Evolutionary conservation across 108 stramenopile species (phyloP).

Genomic region (Fragilaria radians): DNA sequence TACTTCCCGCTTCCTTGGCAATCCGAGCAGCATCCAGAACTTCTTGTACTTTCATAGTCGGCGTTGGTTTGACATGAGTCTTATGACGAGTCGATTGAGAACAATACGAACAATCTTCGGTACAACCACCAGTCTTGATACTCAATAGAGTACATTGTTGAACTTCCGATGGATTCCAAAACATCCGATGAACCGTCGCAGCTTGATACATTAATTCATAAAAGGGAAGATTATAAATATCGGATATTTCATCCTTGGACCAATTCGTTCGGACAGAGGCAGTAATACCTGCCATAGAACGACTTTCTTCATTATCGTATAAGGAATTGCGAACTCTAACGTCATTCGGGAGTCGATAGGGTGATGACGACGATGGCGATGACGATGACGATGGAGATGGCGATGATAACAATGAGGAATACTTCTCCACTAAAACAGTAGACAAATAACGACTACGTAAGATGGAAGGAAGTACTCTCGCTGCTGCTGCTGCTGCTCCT

Average conservation of each 20-base stretch:
- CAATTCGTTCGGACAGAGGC: conserved; percentile 85
- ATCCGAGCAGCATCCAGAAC: conserved; percentile 89
- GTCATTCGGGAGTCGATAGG: conserved; percentile 59
- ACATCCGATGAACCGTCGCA: conserved; percentile 93
- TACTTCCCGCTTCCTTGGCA: conserved; percentile 95
- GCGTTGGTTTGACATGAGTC: conserved; percentile 97
- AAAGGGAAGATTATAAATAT: conserved; percentile 86
- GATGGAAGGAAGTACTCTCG: too few relatives aligned
- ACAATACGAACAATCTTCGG: conserved; percentile 97
- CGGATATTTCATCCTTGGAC: conserved; percentile 89
- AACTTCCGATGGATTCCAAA: conserved; percentile 94
- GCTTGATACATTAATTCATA: conserved; percentile 96
- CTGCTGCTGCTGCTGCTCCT: too few relatives aligned
- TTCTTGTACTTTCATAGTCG: conserved; percentile 96
- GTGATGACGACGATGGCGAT: neutral
- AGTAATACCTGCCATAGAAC: conserved; percentile 66
- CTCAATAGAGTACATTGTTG: conserved; percentile 95
- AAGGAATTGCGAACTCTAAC: conserved; percentile 64
- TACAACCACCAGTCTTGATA: conserved; percentile 98
- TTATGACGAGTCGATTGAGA: conserved; percentile 92
- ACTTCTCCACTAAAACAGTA: conserved; percentile 15
- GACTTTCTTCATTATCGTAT: conserved; percentile 51
- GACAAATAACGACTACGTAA: too few relatives aligned
- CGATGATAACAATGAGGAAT: conserved; percentile 9
- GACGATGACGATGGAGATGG: conserved; percentile 7